Evolutionary conservation across 2,329 filamentous ascomycete genomes (phyloP), one percentile per base, ranked within the genome.

Genomic region (Ceratocystis cacaofunesta): DNA sequence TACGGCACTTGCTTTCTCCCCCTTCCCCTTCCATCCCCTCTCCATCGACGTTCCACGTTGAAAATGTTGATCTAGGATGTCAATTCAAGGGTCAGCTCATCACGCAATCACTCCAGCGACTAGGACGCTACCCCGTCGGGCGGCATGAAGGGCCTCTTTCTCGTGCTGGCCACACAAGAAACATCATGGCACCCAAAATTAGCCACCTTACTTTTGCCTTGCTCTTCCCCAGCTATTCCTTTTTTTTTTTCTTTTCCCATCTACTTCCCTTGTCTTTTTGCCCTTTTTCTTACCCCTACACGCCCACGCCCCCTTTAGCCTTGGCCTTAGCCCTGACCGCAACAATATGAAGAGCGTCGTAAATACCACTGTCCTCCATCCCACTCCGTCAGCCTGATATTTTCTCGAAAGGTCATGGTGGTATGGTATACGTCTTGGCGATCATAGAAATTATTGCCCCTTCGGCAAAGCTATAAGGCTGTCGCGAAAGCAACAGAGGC

Each of bases 401-500:
- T 55, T 22, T 30, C 22, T 30, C 22, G 7, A 41, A n/a, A n/a
- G 52, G 52, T n/a, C 12, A 57, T 30, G 52, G 28, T 57, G 7
- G 52, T 17, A 57, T 57, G 7, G 52, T 17, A 57, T 57, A 57
- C 52, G 32, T 30, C 22, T 25, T 57, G 22, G 52, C 52, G 52
- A 57, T 57, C 52, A 57, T 57, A 22, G 28, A 57, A 57, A 7
- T 30, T 57, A n/a, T n/a, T 57, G 52, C 52, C 52, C 52, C 28
- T 57, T 57, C 30, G 10, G 52, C 32, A 57, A 30, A 57, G 25
- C 52, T 57, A 57, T 57, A 57, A 57, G 52, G 52, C 52, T 57
- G 52, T 57, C 52, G 52, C 52, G 52, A 57, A 57, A 57, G 28
- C 12, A 32, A 57, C 52, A 57, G 52, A 57, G 28, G 52, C 52